These are phyloP conservation scores for Monilinia polystroma DNA, from an alignment of 2,329 filamentous ascomycete species.

Conservation along the genomic window DNA sequence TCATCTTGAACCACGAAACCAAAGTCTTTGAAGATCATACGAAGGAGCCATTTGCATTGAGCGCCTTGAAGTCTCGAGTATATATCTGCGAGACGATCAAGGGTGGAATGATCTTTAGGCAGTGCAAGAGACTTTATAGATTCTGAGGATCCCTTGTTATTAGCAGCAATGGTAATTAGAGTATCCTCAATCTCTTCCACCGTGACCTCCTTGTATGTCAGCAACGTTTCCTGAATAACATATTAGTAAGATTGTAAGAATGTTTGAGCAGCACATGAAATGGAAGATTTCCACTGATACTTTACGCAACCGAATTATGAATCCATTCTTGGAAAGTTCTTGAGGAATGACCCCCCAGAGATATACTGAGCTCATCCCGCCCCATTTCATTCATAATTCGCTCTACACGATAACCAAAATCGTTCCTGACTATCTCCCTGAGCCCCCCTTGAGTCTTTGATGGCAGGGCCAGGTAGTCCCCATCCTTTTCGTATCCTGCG, in stretches of 20 bases:
- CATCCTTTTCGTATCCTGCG: not conserved
- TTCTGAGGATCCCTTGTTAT: slow-evolving; percentile 68
- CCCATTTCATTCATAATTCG: slow-evolving; percentile 29
- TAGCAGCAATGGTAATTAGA: slow-evolving; percentile 65
- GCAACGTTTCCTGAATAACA: not conserved
- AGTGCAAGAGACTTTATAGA: slow-evolving; percentile 48
- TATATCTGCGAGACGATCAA: slow-evolving; percentile 49
- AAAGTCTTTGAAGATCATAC: slow-evolving; percentile 75
- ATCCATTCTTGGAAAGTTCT: slow-evolving; percentile 3
- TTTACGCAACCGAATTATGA: not conserved
- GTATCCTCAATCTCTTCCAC: slow-evolving; percentile 71
- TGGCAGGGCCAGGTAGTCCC: not conserved
- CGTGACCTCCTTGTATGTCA: slow-evolving; percentile 48
- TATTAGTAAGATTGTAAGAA: not conserved
- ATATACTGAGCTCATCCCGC: slow-evolving; percentile 12
- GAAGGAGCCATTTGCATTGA: slow-evolving; percentile 85
- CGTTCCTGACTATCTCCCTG: not conserved
- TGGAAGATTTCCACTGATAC: not conserved
- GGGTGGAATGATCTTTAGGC: slow-evolving; percentile 8
- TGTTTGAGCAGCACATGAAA: not conserved
- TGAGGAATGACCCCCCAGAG: not conserved
- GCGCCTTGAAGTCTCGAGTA: slow-evolving; percentile 60
- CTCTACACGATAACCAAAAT: slow-evolving; percentile 15
- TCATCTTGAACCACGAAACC: slow-evolving; percentile 51
- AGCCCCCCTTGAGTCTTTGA: not conserved